These are phyloP conservation scores for Physocladia obscura DNA, from an alignment of 192 early-diverging fungal genomes.

Conservation along the genomic window DNA sequence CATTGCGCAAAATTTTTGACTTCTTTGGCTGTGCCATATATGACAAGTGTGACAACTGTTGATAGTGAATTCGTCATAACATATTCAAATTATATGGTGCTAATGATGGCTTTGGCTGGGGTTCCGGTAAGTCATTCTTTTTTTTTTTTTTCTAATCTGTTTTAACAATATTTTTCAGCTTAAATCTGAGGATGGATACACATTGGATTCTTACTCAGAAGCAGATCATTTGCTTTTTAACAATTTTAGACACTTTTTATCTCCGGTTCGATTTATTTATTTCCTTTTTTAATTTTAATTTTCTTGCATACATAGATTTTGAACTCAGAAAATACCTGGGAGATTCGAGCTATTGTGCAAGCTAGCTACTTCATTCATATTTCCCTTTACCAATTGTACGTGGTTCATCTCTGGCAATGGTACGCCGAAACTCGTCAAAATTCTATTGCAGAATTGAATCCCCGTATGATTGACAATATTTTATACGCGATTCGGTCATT, in stretches of 20 bases:
- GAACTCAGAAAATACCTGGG: constrained; percentile 49
- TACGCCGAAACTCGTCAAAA: constrained; percentile 37
- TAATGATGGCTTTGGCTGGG: constrained; percentile 47
- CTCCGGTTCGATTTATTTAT: constrained; percentile 22
- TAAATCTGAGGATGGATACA: constrained; percentile 38
- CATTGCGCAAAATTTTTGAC: constrained; percentile 49
- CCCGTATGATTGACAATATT: constrained; percentile 43
- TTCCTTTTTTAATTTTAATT: background rate
- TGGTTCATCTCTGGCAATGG: constrained; percentile 43
- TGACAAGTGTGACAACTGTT: constrained; percentile 34
- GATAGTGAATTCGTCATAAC: constrained; percentile 39
- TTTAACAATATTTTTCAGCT: constrained; percentile 11
- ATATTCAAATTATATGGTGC: constrained; percentile 35
- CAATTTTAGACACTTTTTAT: constrained; percentile 37
- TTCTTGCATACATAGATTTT: constrained; percentile 27
- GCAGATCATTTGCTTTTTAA: constrained; percentile 40
- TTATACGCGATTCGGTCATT: constrained; percentile 37
- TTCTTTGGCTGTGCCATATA: constrained; percentile 39
- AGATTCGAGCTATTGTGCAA: constrained; percentile 42
- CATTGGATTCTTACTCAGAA: constrained; percentile 25
- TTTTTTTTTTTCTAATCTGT: constrained; percentile 10
- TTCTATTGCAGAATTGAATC: constrained; percentile 9
- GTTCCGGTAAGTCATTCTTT: constrained; percentile 36
- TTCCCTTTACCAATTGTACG: constrained; percentile 40
- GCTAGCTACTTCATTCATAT: constrained; percentile 45